Percentiles rank a stretch among this genome's conserved stretches.
These are phyloP conservation scores for Populus euphratica DNA, from an alignment of 345 rosid genomes.

Conservation along the genomic window DNA sequence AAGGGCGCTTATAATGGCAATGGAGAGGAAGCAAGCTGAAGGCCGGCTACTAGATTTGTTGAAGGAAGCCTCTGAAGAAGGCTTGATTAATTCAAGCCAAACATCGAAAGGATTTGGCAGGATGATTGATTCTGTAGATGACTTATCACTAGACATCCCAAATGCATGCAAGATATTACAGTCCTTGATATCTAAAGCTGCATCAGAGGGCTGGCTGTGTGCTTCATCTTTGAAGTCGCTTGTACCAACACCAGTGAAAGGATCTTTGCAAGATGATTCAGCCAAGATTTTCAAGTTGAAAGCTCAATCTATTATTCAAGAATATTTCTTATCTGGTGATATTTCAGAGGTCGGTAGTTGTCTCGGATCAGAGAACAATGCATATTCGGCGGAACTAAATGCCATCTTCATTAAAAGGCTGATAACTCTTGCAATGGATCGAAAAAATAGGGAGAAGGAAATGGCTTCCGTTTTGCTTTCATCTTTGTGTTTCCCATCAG, in stretches of 20 bases:
- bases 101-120: constrained; percentile 71
- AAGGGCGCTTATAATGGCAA: constrained; percentile 64
- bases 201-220: constrained; percentile 84
- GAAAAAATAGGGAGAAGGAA: constrained; percentile 84
- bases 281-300: constrained; percentile 49
- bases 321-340: constrained; percentile 71
- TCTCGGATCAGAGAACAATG: constrained; percentile 52
- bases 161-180: constrained; percentile 51
- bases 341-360: constrained; percentile 56
- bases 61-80: constrained; percentile 61
- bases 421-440: constrained; percentile 77
- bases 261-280: constrained; percentile 35
- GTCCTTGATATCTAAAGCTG: constrained; percentile 68
- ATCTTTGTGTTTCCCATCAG: constrained; percentile 63
- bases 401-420: constrained; percentile 68
- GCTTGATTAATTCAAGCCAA: constrained; percentile 74
- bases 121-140: constrained; percentile 65
- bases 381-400: constrained; percentile 47
- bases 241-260: constrained; percentile 33
- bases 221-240: constrained; percentile 70
- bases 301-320: constrained; percentile 64
- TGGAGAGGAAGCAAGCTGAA: constrained; percentile 65
- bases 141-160: constrained; percentile 76
- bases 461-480: constrained; percentile 81
- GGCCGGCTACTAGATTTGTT: constrained; percentile 50